A percentile compares a stretch with the other conserved stretches of the same genome.
Evolutionary conservation across 805 yeast species (phyloP).

Genomic region (Starmerella sp.): DNA sequence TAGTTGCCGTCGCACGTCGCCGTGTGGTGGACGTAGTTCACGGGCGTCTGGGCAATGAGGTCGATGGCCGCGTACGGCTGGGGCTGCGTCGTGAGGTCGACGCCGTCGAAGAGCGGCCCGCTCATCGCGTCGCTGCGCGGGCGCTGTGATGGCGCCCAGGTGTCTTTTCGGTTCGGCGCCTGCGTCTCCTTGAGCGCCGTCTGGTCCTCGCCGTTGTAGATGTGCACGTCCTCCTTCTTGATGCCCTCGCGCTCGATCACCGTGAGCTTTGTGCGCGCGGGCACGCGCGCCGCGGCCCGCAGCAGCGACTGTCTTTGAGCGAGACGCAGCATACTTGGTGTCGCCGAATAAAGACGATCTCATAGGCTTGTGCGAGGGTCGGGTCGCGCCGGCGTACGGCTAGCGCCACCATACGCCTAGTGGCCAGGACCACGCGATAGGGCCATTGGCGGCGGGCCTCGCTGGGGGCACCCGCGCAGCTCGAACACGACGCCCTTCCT

Average conservation of each 20-base stretch:
- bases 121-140: slow-evolving; percentile 46
- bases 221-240: slow-evolving; percentile 12
- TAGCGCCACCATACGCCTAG: too few species aligned
- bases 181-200: slow-evolving; percentile 33
- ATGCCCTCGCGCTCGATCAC: slow-evolving; percentile 16
- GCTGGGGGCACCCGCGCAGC: too few species aligned
- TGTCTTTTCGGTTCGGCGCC: slow-evolving; percentile 61
- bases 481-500: too few species aligned
- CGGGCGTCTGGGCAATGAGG: slow-evolving; percentile 62
- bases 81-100: slow-evolving; percentile 58
- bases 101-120: slow-evolving; percentile 61
- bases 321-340: slow-evolving; percentile 2
- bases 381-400: neutral
- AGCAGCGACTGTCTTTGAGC: slow-evolving; percentile 10
- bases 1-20: slow-evolving; percentile 72
- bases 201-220: slow-evolving; percentile 21
- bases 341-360: neutral
- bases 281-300: slow-evolving; percentile 1
- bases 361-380: neutral
- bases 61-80: slow-evolving; percentile 77
- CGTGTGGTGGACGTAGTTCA: slow-evolving; percentile 48
- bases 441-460: too few species aligned
- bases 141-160: slow-evolving; percentile 66
- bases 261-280: slow-evolving; percentile 17
- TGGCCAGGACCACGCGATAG: too few species aligned